These are phyloP conservation scores for Trichomonascus vanleenenianus DNA, from an alignment of 805 yeast species.

Conservation along the genomic window DNA sequence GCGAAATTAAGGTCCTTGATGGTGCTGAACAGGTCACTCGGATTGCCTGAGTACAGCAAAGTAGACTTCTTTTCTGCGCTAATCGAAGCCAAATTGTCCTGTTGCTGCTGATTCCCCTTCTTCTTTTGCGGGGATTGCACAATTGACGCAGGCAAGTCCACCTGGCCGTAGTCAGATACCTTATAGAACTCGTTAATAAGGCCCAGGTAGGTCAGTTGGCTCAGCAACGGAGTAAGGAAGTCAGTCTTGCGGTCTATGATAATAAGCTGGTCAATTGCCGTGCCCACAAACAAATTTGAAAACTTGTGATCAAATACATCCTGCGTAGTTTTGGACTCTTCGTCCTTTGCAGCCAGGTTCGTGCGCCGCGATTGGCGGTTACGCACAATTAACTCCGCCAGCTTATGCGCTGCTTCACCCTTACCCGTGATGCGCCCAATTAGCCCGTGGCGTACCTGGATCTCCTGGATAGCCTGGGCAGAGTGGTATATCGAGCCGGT, in stretches of 20 bases:
- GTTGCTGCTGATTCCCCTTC: too few species aligned
- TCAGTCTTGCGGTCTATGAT: constrained; percentile 77
- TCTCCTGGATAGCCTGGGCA: constrained; percentile 41
- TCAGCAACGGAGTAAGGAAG: constrained; percentile 57
- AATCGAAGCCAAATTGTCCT: neutral
- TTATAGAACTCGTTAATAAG: constrained; percentile 65
- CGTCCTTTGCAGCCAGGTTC: constrained; percentile 14
- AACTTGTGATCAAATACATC: constrained; percentile 21
- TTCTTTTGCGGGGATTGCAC: constrained; percentile 10
- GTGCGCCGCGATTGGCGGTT: constrained; percentile 26
- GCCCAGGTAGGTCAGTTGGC: constrained; percentile 78
- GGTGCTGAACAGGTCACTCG: constrained; percentile 35
- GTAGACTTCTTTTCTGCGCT: constrained; percentile 1
- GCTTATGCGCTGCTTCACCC: constrained; percentile 48
- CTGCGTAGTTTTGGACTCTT: constrained; percentile 3
- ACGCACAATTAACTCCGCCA: constrained; percentile 36
- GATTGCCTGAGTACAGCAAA: constrained; percentile 9
- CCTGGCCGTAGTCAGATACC: constrained; percentile 31
- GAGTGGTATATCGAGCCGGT: constrained; percentile 40
- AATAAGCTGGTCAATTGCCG: constrained; percentile 48
- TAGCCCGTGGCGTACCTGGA: constrained; percentile 36
- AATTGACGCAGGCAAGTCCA: constrained; percentile 24
- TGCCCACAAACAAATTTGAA: constrained; percentile 26
- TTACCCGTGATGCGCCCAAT: constrained; percentile 50
- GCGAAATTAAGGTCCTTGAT: constrained; percentile 70